Conservation (phyloP, 2,329 filamentous ascomycete species). For the Diaporthe ampelina region DNA sequence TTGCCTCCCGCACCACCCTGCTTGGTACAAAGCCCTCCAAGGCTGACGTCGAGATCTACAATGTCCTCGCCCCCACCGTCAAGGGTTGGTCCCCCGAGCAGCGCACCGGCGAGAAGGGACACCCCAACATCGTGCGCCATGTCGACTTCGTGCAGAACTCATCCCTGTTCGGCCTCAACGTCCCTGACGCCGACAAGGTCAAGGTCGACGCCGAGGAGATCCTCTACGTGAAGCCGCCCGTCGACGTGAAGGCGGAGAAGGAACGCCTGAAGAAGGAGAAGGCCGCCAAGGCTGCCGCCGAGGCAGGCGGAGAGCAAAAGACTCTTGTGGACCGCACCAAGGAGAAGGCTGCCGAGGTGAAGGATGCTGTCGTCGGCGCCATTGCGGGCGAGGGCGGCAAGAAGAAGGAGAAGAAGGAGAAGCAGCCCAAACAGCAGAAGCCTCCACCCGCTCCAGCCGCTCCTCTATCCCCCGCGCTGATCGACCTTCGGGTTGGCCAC, state of each 20-base stretch:
- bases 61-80: slow-evolving; percentile 81
- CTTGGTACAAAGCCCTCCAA: slow-evolving; percentile 91
- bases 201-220: slow-evolving; percentile 84
- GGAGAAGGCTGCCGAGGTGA: slow-evolving; percentile 67
- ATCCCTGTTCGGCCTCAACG: slow-evolving; percentile 77
- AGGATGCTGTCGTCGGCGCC: slow-evolving; percentile 61
- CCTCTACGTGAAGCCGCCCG: slow-evolving; percentile 87
- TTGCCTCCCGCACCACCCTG: slow-evolving; percentile 89
- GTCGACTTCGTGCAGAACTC: slow-evolving; percentile 97
- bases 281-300: slow-evolving; percentile 74
- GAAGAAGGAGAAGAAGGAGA: slow-evolving; percentile 96
- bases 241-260: slow-evolving; percentile 95
- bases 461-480: slow-evolving; percentile 85
- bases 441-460: slow-evolving; percentile 77
- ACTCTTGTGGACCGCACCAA: slow-evolving; percentile 73
- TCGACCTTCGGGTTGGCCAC: slow-evolving; percentile 96
- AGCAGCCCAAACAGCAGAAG: slow-evolving; percentile 82
- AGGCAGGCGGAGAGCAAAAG: slow-evolving; percentile 62
- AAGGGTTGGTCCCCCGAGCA: slow-evolving; percentile 86
- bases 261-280: slow-evolving; percentile 98
- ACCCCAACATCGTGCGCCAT: slow-evolving; percentile 91
- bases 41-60: slow-evolving; percentile 88
- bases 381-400: slow-evolving; percentile 70
- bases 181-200: slow-evolving; percentile 82
- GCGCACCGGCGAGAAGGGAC: slow-evolving; percentile 89